These are phyloP conservation scores for Ceratobasidium sp. DNA, from an alignment of 1,284 basidiomycete species.

Conservation along the genomic window DNA sequence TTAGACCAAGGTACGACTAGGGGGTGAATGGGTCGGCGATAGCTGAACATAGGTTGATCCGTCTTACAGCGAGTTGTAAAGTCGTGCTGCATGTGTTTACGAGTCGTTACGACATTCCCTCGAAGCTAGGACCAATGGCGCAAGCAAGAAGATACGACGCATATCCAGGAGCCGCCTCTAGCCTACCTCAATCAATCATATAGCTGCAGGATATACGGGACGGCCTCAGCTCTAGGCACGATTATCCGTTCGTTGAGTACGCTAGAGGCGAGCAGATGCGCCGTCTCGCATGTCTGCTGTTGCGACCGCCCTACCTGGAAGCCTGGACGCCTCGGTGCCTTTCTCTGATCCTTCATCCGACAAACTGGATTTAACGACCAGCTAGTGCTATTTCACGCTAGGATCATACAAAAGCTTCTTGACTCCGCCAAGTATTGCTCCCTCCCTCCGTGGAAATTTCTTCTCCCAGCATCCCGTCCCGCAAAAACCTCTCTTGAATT, in stretches of 20 bases:
- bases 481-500: too few relatives aligned
- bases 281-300: conserved; percentile 96
- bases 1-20: too few relatives aligned
- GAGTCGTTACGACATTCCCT: conserved; percentile 73
- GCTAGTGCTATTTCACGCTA: too few relatives aligned
- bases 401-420: too few relatives aligned
- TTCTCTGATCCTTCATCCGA: too few relatives aligned
- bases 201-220: conserved; percentile 99
- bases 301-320: conserved; percentile 95
- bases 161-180: conserved; percentile 95
- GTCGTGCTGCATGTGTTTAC: conserved; percentile 78
- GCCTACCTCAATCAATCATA: conserved; percentile 96
- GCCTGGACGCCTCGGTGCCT: conserved; percentile 96
- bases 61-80: conserved; percentile 89
- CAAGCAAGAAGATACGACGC: conserved; percentile 95
- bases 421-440: too few relatives aligned
- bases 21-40: too few relatives aligned
- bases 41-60: conserved; percentile 25
- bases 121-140: conserved; percentile 89
- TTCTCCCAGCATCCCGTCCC: too few relatives aligned
- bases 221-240: conserved; percentile 95
- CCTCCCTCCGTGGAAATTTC: too few relatives aligned
- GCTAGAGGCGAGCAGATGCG: conserved; percentile 99
- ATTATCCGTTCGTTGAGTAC: conserved; percentile 99
- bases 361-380: too few relatives aligned